Evolutionary conservation across 1,284 basidiomycete species (phyloP).

Genomic region (Moesziomyces antarcticus): DNA sequence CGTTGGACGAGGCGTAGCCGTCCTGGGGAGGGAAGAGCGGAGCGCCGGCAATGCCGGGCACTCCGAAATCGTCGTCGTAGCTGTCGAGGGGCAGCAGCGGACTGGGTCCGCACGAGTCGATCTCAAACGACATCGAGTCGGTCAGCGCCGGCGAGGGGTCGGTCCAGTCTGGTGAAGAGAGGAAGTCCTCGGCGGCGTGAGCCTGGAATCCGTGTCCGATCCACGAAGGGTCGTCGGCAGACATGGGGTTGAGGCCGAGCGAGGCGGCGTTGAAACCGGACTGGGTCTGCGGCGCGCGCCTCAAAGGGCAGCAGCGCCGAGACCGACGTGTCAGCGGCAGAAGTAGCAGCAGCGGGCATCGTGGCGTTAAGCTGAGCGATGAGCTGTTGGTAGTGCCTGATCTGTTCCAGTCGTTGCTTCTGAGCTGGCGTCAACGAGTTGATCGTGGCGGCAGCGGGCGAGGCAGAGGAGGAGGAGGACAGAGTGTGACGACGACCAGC

Average conservation of each 20-base stretch:
- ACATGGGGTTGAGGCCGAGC: conserved; percentile 53
- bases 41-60: conserved; percentile 59
- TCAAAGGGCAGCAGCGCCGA: conserved; percentile 36
- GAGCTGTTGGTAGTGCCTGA: conserved; percentile 48
- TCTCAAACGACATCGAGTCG: conserved; percentile 60
- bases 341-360: conserved; percentile 31
- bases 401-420: conserved; percentile 47
- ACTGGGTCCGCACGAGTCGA: conserved; percentile 60
- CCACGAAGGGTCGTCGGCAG: conserved; percentile 54
- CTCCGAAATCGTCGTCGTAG: conserved; percentile 50
- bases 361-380: conserved; percentile 48
- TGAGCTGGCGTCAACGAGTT: conserved; percentile 14
- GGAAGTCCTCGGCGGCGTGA: conserved; percentile 53
- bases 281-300: conserved; percentile 36
- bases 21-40: conserved; percentile 42
- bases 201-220: conserved; percentile 56
- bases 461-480: conserved; percentile 19
- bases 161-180: conserved; percentile 60
- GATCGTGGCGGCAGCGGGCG: conserved; percentile 3
- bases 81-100: conserved; percentile 58
- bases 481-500: conserved; percentile 43
- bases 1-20: conserved; percentile 49
- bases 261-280: conserved; percentile 45
- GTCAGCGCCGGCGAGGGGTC: conserved; percentile 62
- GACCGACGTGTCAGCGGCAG: conserved; percentile 25